These are phyloP conservation scores for Pezizomycotina sp. DNA, from an alignment of 2,329 filamentous ascomycete genomes.

Conservation along the genomic window DNA sequence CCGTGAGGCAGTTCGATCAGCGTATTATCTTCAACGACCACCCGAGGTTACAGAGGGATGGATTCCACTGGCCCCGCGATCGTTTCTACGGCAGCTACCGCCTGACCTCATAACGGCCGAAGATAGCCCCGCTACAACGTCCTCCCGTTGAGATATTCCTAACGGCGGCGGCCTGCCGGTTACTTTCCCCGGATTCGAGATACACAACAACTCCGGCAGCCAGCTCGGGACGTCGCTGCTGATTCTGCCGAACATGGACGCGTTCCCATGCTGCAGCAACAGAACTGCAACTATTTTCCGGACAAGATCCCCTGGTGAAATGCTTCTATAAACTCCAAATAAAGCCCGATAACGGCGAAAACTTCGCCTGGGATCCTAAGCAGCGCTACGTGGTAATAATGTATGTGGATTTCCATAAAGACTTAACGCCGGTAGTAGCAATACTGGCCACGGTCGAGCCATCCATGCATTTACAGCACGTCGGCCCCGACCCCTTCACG, in stretches of 20 bases:
- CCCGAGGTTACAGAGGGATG: slow-evolving; percentile 1
- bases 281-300: too few relatives aligned
- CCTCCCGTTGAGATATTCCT: background rate
- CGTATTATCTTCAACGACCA: slow-evolving; percentile 2
- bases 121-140: background rate
- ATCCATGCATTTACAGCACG: too few relatives aligned
- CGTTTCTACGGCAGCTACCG: background rate
- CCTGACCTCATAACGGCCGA: background rate
- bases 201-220: background rate
- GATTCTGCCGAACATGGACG: background rate
- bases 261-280: too few relatives aligned
- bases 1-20: background rate
- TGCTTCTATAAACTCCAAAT: too few relatives aligned
- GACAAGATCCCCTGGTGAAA: too few relatives aligned
- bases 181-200: background rate
- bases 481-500: too few relatives aligned
- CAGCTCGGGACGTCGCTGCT: background rate
- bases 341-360: too few relatives aligned
- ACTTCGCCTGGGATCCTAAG: too few relatives aligned
- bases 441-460: slow-evolving; percentile 1
- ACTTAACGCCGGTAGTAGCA: background rate
- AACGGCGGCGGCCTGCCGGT: background rate
- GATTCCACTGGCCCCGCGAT: slow-evolving; percentile 1
- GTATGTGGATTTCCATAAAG: background rate
- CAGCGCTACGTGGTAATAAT: background rate